Evolutionary conservation across 495 filamentous ascomycete species (phyloP), one percentile per base, ranked within the genome.

Genomic region (Achaetomiella virescens): DNA sequence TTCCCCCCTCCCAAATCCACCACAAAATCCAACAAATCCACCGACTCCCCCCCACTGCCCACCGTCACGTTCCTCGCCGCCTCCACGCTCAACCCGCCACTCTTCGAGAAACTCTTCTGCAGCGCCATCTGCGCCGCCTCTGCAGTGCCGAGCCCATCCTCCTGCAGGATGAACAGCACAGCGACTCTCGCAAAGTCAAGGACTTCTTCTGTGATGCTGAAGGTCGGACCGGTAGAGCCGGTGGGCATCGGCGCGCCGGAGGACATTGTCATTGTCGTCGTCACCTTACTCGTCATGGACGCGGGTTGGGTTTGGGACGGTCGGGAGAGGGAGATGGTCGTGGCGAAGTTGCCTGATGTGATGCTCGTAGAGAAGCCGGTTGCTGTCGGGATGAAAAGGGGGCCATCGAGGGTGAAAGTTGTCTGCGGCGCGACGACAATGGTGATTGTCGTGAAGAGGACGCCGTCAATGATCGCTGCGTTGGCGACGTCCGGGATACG

Each of bases 111-210:
- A 46, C 78, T 79, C 9, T 52, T 66, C 64, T 87, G 82, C 21
- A 90, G 64, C 1, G 65, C 63, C 14, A 60, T 65, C 62, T 88
- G 84, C 29, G 84, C 84, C 11, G 60, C 66, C 31, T 80, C 76
- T 7, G 86, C 86, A 27, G 65, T 67, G 17, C 66, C 59, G 0
- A 88, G 60, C 0, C 64, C 66, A 24, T 78, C 71, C 51, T 81
- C 69, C 50, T 87, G 84, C 8, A 88, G 72, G 33, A 88, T 68
- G 57, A 72, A 84, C 41, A 90, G 69, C 6, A 90, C 77, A 0
- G 74, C 76, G 10, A 85, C 73, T 7, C 86, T 79, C 4, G 84
- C 81, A 70, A 90, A 89, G 65, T 89, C 85, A 1, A 86, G 66
- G 2, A 76, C 72, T 21, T 81, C 74, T 15, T 81, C 67, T 1